These are phyloP conservation scores for Pterocarpus macrocarpus DNA, from an alignment of 306 rosid species.

Conservation along the genomic window DNA sequence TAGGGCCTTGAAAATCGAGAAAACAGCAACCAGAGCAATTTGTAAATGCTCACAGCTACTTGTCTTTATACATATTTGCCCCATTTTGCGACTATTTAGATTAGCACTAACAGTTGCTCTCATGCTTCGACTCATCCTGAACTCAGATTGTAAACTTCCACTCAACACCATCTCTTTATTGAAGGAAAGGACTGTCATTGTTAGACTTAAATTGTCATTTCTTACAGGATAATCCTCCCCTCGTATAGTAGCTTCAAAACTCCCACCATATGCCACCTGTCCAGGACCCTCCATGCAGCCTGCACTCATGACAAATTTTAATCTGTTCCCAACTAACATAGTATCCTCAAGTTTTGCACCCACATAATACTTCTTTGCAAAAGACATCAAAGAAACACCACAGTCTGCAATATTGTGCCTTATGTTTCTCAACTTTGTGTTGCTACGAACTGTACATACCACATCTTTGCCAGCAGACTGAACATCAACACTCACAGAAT, in stretches of 20 bases:
- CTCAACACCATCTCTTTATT: conserved; percentile 84
- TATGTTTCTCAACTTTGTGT: conserved; percentile 70
- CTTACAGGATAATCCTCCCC: conserved; percentile 90
- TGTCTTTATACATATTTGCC: conserved; percentile 74
- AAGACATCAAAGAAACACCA: conserved; percentile 86
- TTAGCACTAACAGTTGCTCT: conserved; percentile 74
- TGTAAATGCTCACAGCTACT: conserved; percentile 90
- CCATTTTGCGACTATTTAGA: conserved; percentile 91
- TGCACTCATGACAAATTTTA: conserved; percentile 74
- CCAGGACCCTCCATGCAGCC: conserved; percentile 78
- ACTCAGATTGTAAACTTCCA: conserved; percentile 81
- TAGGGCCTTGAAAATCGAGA: conserved; percentile 71
- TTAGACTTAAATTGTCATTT: conserved; percentile 70
- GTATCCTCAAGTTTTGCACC: conserved; percentile 95
- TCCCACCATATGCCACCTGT: conserved; percentile 86
- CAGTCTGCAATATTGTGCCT: conserved; percentile 74
- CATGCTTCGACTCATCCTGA: conserved; percentile 70
- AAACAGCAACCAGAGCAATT: conserved; percentile 71
- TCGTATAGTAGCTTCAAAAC: conserved; percentile 73
- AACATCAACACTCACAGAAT: conserved; percentile 79
- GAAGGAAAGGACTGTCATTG: conserved; percentile 75
- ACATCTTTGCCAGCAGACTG: conserved; percentile 81
- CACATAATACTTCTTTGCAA: conserved; percentile 67
- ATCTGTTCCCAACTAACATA: conserved; percentile 76
- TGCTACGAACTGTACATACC: conserved; percentile 71